Evolutionary conservation across 441 rosid species (phyloP).

Genomic region (Erodium texanum): DNA sequence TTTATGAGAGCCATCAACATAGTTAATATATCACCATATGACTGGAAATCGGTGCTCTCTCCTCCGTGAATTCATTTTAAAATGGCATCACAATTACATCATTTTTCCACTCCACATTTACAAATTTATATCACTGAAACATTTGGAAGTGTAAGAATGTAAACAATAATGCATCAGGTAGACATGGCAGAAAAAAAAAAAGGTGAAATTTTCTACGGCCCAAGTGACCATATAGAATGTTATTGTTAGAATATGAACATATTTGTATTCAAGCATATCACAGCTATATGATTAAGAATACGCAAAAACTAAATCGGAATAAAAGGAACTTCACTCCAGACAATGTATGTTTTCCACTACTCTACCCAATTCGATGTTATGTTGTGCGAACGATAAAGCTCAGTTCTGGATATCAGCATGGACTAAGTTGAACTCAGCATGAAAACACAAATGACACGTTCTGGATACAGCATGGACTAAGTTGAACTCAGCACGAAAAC

Average conservation of each 20-base stretch:
- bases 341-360: too few relatives aligned
- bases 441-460: too few relatives aligned
- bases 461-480: too few relatives aligned
- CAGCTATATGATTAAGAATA: background rate
- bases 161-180: too few relatives aligned
- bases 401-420: too few relatives aligned
- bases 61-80: constrained; percentile 38
- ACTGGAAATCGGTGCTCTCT: constrained; percentile 26
- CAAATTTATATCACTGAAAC: background rate
- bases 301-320: background rate
- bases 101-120: background rate
- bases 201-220: too few relatives aligned
- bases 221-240: background rate
- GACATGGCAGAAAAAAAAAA: too few relatives aligned
- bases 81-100: background rate
- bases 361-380: too few relatives aligned
- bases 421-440: too few relatives aligned
- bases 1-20: constrained; percentile 16
- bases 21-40: constrained; percentile 21
- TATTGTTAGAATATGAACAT: background rate
- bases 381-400: too few relatives aligned
- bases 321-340: too few relatives aligned
- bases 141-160: background rate
- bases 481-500: too few relatives aligned
- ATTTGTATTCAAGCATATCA: background rate